Evolutionary conservation across 352 stramenopile species (phyloP), one percentile per base, ranked within the genome.

Genomic region (Aphanomyces astaci): DNA sequence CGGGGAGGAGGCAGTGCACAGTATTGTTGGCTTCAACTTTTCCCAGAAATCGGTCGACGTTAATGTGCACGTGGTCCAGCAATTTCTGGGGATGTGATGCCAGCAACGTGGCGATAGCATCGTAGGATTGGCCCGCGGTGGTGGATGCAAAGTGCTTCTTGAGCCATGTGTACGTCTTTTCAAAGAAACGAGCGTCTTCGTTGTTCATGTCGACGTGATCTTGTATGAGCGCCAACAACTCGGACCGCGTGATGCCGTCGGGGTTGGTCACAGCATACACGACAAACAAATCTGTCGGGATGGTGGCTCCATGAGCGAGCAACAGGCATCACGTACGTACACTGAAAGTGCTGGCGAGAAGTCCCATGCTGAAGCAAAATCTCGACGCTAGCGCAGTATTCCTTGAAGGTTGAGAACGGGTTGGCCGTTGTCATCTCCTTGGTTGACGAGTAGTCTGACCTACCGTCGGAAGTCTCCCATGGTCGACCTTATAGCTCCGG

Each of bases 81-180:
- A 65, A 19, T 32, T 22, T 33, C 2, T 22, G 4, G 31, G 55
- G 55, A 2, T 48, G 56, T 22, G 56, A 13, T 7, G 32, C 36
- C 1, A 65, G 56, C 22, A 65, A 36, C 22, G 32, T n/a, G 9
- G 48, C 9, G 4, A 32, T 22, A 10, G 30, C n/a, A 13, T 52
- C 56, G 3, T 39, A 30, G 10, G 32, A 49, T 5, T 39, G 30
- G 36, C 36, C 36, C 15, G 36, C 36, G 19, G 27, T 31, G 13
- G 36, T 11, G 11, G 22, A 19, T 22, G 53, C 27, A 53, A 65
- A 51, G 40, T 65, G 56, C 19, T 39, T 32, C 40, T 65, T 65
- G 32, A 65, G 56, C 15, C 39, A 65, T 19, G 56, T 65, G 56
- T 65, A 65, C 7, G 48, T 31, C 39, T 53, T 51, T 17, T 65